Evolutionary conservation across 345 rosid genomes (phyloP).

Genomic region (Eucalyptus coolabah): DNA sequence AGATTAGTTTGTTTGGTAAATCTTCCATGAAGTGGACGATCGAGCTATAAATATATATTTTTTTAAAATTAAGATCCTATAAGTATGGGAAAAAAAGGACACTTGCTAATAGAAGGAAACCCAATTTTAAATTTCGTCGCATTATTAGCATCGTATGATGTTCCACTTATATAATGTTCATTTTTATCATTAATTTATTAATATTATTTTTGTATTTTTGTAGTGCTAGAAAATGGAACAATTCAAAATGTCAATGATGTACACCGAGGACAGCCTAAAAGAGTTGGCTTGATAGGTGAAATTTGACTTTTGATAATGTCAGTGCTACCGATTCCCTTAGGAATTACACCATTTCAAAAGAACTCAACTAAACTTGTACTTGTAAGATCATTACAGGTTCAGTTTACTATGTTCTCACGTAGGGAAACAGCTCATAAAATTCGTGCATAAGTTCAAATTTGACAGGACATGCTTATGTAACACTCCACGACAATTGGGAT

Average conservation of each 20-base stretch:
- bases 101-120: neutral
- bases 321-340: neutral
- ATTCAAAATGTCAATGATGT: neutral
- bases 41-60: neutral
- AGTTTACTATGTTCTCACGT: neutral
- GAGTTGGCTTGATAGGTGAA: neutral
- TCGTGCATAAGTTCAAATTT: neutral
- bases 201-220: neutral
- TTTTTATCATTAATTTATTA: neutral
- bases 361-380: neutral
- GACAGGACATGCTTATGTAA: neutral
- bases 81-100: neutral
- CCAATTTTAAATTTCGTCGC: neutral
- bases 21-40: neutral
- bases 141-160: neutral
- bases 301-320: neutral
- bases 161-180: neutral
- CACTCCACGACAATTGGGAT: too few relatives aligned
- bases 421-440: neutral
- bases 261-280: neutral
- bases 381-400: neutral
- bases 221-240: neutral
- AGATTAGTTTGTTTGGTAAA: neutral
- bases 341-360: neutral
- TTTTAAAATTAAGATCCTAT: neutral